phyloP scores from a whole-genome alignment of 257 asterid genomes.

The Knoxia roxburghii region DNA sequence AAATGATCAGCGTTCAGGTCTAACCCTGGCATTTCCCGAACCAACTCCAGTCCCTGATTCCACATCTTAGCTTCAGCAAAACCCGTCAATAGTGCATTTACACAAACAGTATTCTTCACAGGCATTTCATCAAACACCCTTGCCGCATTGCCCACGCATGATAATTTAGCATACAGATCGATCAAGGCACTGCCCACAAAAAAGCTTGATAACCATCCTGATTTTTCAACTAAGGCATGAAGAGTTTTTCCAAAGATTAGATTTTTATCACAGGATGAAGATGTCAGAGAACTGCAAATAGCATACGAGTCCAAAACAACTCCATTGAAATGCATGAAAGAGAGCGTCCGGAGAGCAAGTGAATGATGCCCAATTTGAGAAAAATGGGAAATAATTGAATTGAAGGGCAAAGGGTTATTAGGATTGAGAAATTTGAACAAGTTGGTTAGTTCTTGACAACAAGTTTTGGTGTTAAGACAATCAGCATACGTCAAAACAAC shows the following conservation, averaged over 20 bases:
- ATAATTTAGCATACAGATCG: slow-evolving; percentile 41
- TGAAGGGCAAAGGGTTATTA: slow-evolving; percentile 57
- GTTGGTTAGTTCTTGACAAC: slow-evolving; percentile 25
- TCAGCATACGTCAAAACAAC: slow-evolving; percentile 39
- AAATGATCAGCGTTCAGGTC: slow-evolving; percentile 43
- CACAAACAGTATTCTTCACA: slow-evolving; percentile 37
- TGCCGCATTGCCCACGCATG: slow-evolving; percentile 36
- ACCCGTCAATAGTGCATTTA: slow-evolving; percentile 69
- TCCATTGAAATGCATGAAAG: slow-evolving; percentile 56
- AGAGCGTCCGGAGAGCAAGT: slow-evolving; percentile 50
- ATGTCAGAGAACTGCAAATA: slow-evolving; percentile 19
- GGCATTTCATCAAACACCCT: slow-evolving; percentile 85
- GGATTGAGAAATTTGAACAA: slow-evolving; percentile 48
- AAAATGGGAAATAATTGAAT: slow-evolving; percentile 64
- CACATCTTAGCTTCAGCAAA: slow-evolving; percentile 71
- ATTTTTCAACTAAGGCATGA: slow-evolving; percentile 43
- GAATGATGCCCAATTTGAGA: slow-evolving; percentile 45
- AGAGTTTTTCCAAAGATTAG: slow-evolving; percentile 32
- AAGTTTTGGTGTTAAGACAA: slow-evolving; percentile 14
- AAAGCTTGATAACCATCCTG: slow-evolving; percentile 49
- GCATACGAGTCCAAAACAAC: slow-evolving; percentile 55
- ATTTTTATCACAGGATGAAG: slow-evolving; percentile 15
- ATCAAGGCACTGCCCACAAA: slow-evolving; percentile 75
- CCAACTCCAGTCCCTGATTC: slow-evolving; percentile 38
- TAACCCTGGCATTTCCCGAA: slow-evolving; percentile 40